phyloP scores from a whole-genome alignment of 148 eudicot genomes.

The Persicaria maculosa region DNA sequence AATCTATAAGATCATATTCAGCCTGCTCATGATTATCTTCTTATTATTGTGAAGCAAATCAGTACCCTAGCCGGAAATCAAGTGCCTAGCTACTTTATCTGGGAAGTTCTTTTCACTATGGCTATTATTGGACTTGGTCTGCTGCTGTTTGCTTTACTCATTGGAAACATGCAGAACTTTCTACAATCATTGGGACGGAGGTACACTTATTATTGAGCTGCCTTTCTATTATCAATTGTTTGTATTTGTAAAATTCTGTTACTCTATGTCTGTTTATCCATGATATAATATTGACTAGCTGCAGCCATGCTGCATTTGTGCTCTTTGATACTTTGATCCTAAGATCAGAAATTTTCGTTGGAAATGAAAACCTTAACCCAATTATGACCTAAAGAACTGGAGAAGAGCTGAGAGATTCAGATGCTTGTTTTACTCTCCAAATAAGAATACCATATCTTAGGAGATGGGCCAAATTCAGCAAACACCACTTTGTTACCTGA shows the following conservation, averaged over 20 bases:
- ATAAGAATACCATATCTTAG: neutral
- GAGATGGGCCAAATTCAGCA: too few relatives aligned
- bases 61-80: constrained; percentile 84
- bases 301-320: neutral
- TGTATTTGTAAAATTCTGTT: neutral
- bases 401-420: neutral
- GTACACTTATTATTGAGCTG: constrained; percentile 24
- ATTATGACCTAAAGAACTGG: neutral
- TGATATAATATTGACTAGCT: neutral
- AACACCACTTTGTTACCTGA: neutral
- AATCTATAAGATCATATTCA: neutral
- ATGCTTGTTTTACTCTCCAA: neutral
- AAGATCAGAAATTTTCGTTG: neutral
- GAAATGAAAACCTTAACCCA: neutral
- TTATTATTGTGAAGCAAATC: constrained; percentile 52
- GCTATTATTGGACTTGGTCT: constrained; percentile 69
- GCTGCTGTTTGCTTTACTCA: constrained; percentile 69
- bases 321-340: neutral
- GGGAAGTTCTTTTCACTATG: constrained; percentile 86
- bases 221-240: constrained; percentile 11
- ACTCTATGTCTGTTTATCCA: neutral
- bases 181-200: constrained; percentile 84
- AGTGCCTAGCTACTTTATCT: constrained; percentile 58
- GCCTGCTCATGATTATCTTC: neutral
- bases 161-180: constrained; percentile 89